These are phyloP conservation scores for Fraxinus latifolia DNA, from an alignment of 305 asterid genomes.

Conservation along the genomic window DNA sequence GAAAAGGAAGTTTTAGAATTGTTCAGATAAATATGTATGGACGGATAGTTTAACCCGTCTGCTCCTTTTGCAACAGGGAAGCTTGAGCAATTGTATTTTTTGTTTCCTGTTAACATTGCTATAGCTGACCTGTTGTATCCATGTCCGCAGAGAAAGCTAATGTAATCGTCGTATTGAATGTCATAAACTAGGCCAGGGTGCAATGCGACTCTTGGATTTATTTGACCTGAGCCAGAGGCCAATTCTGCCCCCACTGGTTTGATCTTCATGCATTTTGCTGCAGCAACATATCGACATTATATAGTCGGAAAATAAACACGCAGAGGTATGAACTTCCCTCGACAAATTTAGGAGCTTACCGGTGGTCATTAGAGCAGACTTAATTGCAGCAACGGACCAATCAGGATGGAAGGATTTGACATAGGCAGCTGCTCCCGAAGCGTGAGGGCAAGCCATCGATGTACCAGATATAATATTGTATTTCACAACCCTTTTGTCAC, in stretches of 20 bases:
- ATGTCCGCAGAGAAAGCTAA: constrained; percentile 61
- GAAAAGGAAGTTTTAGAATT: constrained; percentile 29
- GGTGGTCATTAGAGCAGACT: constrained; percentile 89
- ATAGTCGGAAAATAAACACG: neutral
- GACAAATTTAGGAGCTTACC: constrained; percentile 29
- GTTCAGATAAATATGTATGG: constrained; percentile 49
- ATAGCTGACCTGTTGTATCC: constrained; percentile 49
- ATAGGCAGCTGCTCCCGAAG: constrained; percentile 71
- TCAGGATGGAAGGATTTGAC: constrained; percentile 68
- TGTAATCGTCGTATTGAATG: constrained; percentile 38
- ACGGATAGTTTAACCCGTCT: constrained; percentile 80
- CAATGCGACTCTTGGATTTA: constrained; percentile 56
- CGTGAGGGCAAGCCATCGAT: constrained; percentile 88
- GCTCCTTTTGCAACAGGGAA: constrained; percentile 39
- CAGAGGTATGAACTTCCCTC: neutral
- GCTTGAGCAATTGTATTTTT: constrained; percentile 44
- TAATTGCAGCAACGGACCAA: constrained; percentile 84
- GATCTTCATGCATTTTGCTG: constrained; percentile 58
- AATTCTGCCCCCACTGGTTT: constrained; percentile 47
- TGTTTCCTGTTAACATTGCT: constrained; percentile 44
- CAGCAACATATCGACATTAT: constrained; percentile 10
- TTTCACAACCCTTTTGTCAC: constrained; percentile 37
- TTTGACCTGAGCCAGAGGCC: constrained; percentile 69
- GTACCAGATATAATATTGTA: constrained; percentile 68
- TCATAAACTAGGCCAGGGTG: constrained; percentile 79